Conservation (phyloP, 306 rosid genomes). For the Casuarina cunninghamiana region DNA sequence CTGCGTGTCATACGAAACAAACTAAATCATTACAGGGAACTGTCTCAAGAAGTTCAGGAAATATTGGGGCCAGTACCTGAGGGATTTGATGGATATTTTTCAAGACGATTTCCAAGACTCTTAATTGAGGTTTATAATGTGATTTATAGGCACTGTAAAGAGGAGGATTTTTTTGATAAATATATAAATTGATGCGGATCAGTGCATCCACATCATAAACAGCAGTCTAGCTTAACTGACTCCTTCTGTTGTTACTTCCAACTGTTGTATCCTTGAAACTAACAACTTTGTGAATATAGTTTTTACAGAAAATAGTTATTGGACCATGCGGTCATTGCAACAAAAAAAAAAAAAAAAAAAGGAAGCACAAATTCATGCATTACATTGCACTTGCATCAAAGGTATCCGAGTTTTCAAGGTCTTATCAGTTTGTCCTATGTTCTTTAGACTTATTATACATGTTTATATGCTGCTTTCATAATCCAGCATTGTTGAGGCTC, state of each 20-base stretch:
- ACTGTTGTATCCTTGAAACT: neutral
- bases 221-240: constrained; percentile 12
- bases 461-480: neutral
- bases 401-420: too few species aligned
- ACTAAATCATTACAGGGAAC: constrained; percentile 44
- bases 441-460: neutral
- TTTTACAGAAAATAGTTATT: neutral
- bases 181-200: constrained; percentile 25
- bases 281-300: neutral
- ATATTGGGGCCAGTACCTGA: constrained; percentile 61
- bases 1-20: constrained; percentile 45
- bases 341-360: neutral
- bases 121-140: constrained; percentile 65
- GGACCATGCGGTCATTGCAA: too few species aligned
- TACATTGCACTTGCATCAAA: neutral
- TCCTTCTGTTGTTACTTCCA: neutral
- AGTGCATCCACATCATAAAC: neutral
- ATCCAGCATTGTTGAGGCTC: neutral
- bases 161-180: constrained; percentile 53
- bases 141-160: constrained; percentile 43
- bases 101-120: constrained; percentile 64
- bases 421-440: neutral
- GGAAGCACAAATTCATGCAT: neutral
- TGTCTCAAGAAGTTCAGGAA: constrained; percentile 37
- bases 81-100: constrained; percentile 62